Percentiles rank a stretch among this genome's conserved stretches.
Evolutionary conservation across 305 asterid genomes (phyloP).

Genomic region (Lippia alba): DNA sequence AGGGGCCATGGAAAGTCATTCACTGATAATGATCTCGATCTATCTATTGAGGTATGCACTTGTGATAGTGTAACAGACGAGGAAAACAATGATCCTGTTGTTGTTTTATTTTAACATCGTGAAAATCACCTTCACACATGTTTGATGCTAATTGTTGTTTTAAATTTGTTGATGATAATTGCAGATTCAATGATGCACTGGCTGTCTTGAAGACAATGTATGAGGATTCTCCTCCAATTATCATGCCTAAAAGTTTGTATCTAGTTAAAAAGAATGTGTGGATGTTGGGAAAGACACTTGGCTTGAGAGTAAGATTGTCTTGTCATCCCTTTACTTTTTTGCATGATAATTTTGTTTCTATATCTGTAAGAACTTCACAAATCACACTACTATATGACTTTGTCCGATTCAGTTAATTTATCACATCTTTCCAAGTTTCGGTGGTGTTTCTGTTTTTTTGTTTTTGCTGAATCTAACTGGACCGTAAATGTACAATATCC

Average conservation of each 20-base stretch:
- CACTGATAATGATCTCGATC: slow-evolving; percentile 83
- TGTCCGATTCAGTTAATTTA: slow-evolving; percentile 21
- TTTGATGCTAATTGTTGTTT: slow-evolving; percentile 29
- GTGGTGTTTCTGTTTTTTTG: too few species aligned
- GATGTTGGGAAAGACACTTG: slow-evolving; percentile 1
- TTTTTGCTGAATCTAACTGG: too few species aligned
- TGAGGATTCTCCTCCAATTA: slow-evolving; percentile 77
- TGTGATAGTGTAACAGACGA: slow-evolving; percentile 19
- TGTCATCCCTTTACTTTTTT: too few species aligned
- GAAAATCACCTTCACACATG: slow-evolving; percentile 15
- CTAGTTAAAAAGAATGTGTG: slow-evolving; percentile 17
- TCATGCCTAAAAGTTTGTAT: slow-evolving; percentile 6
- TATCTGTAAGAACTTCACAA: too few species aligned
- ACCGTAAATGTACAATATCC: too few species aligned
- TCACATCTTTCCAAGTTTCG: slow-evolving; percentile 4
- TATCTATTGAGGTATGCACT: slow-evolving; percentile 75
- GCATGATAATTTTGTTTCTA: too few species aligned
- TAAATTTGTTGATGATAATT: slow-evolving; percentile 35
- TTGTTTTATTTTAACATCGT: slow-evolving; percentile 10
- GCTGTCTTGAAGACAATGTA: slow-evolving; percentile 85
- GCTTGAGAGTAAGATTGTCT: background rate
- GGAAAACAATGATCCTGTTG: slow-evolving; percentile 10
- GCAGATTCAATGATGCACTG: slow-evolving; percentile 82
- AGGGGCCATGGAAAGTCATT: slow-evolving; percentile 94
- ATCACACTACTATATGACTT: background rate